Conservation (phyloP, 73 alveolate species). For the Paramecium pentaurelia region DNA sequence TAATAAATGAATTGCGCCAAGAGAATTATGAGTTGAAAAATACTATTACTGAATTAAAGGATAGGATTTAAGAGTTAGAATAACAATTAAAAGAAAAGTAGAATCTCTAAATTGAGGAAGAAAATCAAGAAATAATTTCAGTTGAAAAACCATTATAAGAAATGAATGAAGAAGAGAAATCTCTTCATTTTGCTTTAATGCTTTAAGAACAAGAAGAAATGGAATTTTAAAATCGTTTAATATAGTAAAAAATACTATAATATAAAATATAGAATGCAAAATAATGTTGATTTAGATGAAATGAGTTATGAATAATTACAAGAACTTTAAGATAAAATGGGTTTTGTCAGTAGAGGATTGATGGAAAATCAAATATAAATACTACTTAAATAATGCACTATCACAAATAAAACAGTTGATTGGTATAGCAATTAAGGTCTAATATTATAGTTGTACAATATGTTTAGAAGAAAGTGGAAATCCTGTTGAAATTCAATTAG, state of each 20-base stretch:
- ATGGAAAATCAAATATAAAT: background rate
- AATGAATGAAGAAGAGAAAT: slow-evolving; percentile 31
- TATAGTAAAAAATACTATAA: background rate
- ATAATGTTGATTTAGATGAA: slow-evolving; percentile 4
- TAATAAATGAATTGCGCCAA: slow-evolving; percentile 28
- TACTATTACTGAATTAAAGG: background rate
- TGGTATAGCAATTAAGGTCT: background rate
- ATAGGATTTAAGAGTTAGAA: background rate
- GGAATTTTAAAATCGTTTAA: slow-evolving; percentile 18
- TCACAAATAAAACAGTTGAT: background rate
- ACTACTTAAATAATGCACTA: background rate
- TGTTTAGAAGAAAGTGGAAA: slow-evolving; percentile 24
- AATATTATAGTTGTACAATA: background rate
- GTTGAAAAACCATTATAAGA: background rate
- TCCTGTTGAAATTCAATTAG: slow-evolving; percentile 8
- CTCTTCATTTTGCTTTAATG: background rate
- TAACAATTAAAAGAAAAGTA: background rate
- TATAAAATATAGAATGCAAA: background rate
- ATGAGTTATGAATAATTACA: slow-evolving; percentile 19
- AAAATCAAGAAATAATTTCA: background rate
- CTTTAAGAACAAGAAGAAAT: background rate
- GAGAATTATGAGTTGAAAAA: background rate
- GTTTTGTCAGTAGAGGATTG: slow-evolving; percentile 1
- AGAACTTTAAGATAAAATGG: slow-evolving; percentile 2
- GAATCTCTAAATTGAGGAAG: background rate